A percentile compares a stretch with the other conserved stretches of the same genome.
These are phyloP conservation scores for Hortaea werneckii DNA, from an alignment of 2,329 filamentous ascomycete species.

Conservation along the genomic window DNA sequence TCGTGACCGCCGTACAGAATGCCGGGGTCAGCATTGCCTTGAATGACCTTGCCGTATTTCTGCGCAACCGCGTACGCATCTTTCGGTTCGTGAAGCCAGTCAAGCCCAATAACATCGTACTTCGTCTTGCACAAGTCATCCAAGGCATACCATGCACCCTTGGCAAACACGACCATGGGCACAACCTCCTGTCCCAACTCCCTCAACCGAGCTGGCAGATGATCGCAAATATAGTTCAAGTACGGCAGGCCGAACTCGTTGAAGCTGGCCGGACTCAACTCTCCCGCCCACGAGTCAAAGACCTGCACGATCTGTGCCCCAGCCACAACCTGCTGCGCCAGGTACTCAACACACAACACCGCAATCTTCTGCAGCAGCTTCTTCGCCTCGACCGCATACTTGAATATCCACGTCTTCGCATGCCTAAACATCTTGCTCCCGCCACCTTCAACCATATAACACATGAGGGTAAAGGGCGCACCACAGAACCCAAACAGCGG, in stretches of 20 bases:
- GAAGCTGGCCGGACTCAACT: slow-evolving; percentile 77
- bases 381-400: slow-evolving; percentile 70
- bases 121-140: slow-evolving; percentile 78
- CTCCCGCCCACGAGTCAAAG: slow-evolving; percentile 96
- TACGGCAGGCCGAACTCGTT: slow-evolving; percentile 79
- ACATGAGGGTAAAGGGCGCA: slow-evolving; percentile 90
- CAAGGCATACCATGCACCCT: slow-evolving; percentile 92
- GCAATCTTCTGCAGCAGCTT: slow-evolving; percentile 80
- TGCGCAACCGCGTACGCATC: slow-evolving; percentile 69
- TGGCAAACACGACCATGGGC: slow-evolving; percentile 96
- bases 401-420: slow-evolving; percentile 95
- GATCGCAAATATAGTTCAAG: slow-evolving; percentile 69
- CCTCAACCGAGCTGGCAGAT: slow-evolving; percentile 63
- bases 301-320: slow-evolving; percentile 94
- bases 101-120: slow-evolving; percentile 87
- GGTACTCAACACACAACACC: slow-evolving; percentile 87
- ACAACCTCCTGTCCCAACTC: slow-evolving; percentile 69
- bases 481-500: slow-evolving; percentile 95
- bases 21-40: slow-evolving; percentile 93
- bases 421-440: slow-evolving; percentile 91
- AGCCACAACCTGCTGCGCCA: slow-evolving; percentile 83
- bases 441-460: slow-evolving; percentile 98
- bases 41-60: slow-evolving; percentile 64
- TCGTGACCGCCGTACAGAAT: slow-evolving; percentile 77
- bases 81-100: slow-evolving; percentile 86